Conservation (phyloP, 139 green algal genomes). For the Chlorella ohadii region DNA sequence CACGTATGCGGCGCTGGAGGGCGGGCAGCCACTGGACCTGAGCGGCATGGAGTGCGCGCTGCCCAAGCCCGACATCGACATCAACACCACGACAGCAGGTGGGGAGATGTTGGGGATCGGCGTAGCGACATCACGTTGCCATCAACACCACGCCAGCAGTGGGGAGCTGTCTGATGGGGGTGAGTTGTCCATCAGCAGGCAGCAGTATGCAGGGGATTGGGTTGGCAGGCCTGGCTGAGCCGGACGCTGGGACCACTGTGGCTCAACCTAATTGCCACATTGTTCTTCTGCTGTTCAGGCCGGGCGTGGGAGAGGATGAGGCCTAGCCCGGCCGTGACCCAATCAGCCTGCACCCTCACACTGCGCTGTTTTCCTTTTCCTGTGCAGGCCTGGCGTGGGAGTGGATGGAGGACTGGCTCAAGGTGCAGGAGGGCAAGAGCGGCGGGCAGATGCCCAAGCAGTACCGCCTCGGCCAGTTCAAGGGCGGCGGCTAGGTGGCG, state of each 20-base stretch:
- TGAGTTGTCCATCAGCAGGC: too few species aligned
- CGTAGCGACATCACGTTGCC: too few species aligned
- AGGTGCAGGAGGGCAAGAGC: conserved; percentile 36
- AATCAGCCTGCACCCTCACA: background rate
- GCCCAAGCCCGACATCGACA: background rate
- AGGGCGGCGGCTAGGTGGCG: background rate
- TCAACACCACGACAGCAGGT: conserved; percentile 26
- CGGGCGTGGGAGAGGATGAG: conserved; percentile 44
- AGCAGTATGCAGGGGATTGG: too few species aligned
- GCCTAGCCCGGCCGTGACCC: background rate
- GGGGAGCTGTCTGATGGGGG: too few species aligned
- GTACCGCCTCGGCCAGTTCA: conserved; percentile 34
- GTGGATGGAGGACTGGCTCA: conserved; percentile 44
- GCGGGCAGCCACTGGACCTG: background rate
- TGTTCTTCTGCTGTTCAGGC: background rate
- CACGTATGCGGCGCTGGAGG: conserved; percentile 15
- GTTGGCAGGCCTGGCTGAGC: too few species aligned
- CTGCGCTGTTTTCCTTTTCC: background rate
- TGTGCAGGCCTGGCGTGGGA: conserved; percentile 36
- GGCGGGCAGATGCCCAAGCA: conserved; percentile 28
- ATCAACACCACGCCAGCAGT: too few species aligned
- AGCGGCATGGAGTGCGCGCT: conserved; percentile 27
- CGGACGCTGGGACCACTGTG: too few species aligned
- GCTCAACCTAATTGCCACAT: too few species aligned
- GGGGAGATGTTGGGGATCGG: background rate